These are phyloP conservation scores for Fusarium caatingaense DNA, from an alignment of 2,329 filamentous ascomycete species.

Conservation along the genomic window DNA sequence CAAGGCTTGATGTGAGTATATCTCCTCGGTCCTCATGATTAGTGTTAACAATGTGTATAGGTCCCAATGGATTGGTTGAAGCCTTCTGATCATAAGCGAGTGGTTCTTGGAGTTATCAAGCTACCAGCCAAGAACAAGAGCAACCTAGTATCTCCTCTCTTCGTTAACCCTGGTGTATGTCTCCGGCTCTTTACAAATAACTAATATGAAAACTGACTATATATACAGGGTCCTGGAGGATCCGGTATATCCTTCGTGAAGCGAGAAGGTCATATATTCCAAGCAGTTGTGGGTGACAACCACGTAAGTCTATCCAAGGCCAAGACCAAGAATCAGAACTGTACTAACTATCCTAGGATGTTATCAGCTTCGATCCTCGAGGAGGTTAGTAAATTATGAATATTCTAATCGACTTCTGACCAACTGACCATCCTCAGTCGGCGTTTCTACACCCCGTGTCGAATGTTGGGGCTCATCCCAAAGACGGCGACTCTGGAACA, in stretches of 20 bases:
- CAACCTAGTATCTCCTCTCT: slow-evolving; percentile 47
- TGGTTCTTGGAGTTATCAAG: slow-evolving; percentile 50
- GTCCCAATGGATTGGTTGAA: slow-evolving; percentile 53
- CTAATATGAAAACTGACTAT: no score
- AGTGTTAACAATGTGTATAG: slow-evolving; percentile 31
- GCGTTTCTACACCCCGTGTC: slow-evolving; percentile 61
- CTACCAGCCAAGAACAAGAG: slow-evolving; percentile 48
- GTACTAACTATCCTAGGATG: slow-evolving; percentile 49
- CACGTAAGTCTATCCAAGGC: slow-evolving; percentile 50
- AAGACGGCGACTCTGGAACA: slow-evolving; percentile 57
- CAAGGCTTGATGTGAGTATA: slow-evolving; percentile 49
- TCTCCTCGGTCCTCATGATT: background rate
- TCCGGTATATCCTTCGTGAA: slow-evolving; percentile 55
- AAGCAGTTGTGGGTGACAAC: slow-evolving; percentile 60
- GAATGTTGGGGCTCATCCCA: slow-evolving; percentile 62
- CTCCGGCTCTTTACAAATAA: no score
- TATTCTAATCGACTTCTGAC: no score
- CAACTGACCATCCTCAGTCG: slow-evolving; percentile 48
- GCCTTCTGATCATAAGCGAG: slow-evolving; percentile 44
- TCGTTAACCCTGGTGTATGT: slow-evolving; percentile 51
- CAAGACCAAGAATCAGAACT: fast-evolving
- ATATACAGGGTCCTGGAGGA: slow-evolving; percentile 58
- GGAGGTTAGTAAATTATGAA: slow-evolving; percentile 49
- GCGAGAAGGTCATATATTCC: slow-evolving; percentile 49
- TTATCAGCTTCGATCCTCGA: slow-evolving; percentile 64